Conservation (phyloP, 2,329 filamentous ascomycete species). For the Colletotrichum tropicale region DNA sequence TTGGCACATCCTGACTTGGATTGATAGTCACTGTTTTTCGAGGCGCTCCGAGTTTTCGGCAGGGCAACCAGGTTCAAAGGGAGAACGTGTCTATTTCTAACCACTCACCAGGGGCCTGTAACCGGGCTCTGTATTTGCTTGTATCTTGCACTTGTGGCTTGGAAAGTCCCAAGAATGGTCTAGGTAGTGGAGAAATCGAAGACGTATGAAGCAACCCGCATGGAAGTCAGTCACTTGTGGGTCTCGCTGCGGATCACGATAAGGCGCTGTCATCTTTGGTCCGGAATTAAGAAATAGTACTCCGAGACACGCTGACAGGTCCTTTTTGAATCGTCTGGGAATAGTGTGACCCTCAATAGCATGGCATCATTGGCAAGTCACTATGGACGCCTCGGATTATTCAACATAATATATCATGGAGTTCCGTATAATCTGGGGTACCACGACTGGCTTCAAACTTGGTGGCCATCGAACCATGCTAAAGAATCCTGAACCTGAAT, state of each 20-base stretch:
- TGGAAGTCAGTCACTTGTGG: background rate
- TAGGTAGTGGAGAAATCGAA: background rate
- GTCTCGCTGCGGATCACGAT: background rate
- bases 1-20: background rate
- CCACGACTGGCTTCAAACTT: background rate
- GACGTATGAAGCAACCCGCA: background rate
- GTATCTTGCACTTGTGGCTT: background rate
- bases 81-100: background rate
- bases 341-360: background rate
- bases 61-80: background rate
- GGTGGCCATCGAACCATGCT: background rate
- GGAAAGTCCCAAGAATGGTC: background rate
- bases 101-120: background rate
- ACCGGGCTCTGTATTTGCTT: background rate
- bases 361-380: background rate
- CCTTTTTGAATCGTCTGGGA: background rate
- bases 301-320: background rate
- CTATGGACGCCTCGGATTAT: background rate
- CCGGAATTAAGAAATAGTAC: background rate
- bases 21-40: background rate
- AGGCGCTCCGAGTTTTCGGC: background rate
- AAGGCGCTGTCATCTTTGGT: background rate
- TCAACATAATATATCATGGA: background rate
- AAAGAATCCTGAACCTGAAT: background rate
- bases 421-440: background rate